phyloP scores from a whole-genome alignment of 257 asterid genomes.

The Nicotiana tomentosiformis region DNA sequence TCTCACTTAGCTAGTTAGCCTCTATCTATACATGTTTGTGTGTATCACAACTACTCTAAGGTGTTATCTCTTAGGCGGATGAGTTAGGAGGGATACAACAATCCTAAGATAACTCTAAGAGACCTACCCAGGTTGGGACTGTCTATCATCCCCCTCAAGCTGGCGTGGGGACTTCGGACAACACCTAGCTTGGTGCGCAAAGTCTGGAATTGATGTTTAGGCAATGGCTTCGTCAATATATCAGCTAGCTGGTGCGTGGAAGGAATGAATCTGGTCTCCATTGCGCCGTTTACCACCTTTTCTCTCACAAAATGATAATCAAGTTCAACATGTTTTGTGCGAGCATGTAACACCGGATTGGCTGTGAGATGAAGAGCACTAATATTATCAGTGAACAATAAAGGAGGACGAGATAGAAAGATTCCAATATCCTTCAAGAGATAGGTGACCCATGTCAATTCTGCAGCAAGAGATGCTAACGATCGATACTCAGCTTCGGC shows the following conservation, averaged over 20 bases:
- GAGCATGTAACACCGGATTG: background rate
- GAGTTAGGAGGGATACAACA: too few species aligned
- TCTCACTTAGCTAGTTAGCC: too few species aligned
- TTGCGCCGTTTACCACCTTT: background rate
- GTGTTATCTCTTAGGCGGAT: too few species aligned
- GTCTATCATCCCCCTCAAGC: background rate
- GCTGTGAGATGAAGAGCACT: background rate
- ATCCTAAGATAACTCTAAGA: too few species aligned
- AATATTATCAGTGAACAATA: background rate
- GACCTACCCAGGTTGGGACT: too few species aligned
- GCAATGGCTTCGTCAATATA: background rate
- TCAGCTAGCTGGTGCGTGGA: background rate
- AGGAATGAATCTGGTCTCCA: background rate
- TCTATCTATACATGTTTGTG: too few species aligned
- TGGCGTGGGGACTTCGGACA: background rate
- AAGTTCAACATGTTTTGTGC: too few species aligned
- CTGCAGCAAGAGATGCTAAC: background rate
- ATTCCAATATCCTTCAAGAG: too few species aligned
- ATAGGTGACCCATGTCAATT: too few species aligned
- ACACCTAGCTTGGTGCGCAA: background rate
- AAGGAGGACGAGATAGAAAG: too few species aligned
- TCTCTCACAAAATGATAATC: too few species aligned
- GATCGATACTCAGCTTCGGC: background rate
- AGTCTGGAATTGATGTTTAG: background rate
- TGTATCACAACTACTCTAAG: too few species aligned